Base-by-base conservation (phyloP, 257 asterid genomes). In the Linderniella brevidens region DNA sequence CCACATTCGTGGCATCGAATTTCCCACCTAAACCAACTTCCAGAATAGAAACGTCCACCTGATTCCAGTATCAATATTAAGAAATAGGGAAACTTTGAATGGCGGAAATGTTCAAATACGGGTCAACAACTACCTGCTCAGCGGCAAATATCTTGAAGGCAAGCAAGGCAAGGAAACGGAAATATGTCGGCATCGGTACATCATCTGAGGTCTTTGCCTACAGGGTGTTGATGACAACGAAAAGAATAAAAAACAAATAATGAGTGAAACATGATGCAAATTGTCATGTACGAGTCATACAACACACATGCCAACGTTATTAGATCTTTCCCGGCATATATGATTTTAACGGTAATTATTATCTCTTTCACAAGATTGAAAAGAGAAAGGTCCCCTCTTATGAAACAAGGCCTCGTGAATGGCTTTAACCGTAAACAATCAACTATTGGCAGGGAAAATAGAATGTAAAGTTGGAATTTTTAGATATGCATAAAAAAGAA, bases 1-100 rank as follows among this genome's bases (percentile, higher is more conserved):
- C 98, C 94, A 90, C 92, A 66, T 90, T 90, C 37, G 98, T 90
- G 40, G 98, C 93, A 58, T 90, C 98, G 71, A 65, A 85, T 58
- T 64, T 85, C 50, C 98, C 98, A 50, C 98, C 98, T 59, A 90
- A 62, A 41, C 98, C 98, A 68, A 90, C 98, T 70, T 90, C 98
- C 77, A 90, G 55, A 47, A 90, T 90, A 59, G 74, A 93, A 65
- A 85, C 94, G 65, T 90, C 96, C 17, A 85, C 98, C 98, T 85
- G 87, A 50, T 64, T 48, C 37, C 61, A 63, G 48, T 35, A 59
- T 13, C 19, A 47, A 14, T 19, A 59, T 2, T 55, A 37, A 60
- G 56, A 54, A 59, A 46, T 19, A 37, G 42, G 39, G 41, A 64
- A 35, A 29, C 4, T 13, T 37, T 11, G 0, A 29, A 37, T 8